Percentiles rank a stretch among this genome's conserved stretches.
These are phyloP conservation scores for Mucor lusitanicus DNA, from an alignment of 371 early-diverging fungal species.

Conservation along the genomic window DNA sequence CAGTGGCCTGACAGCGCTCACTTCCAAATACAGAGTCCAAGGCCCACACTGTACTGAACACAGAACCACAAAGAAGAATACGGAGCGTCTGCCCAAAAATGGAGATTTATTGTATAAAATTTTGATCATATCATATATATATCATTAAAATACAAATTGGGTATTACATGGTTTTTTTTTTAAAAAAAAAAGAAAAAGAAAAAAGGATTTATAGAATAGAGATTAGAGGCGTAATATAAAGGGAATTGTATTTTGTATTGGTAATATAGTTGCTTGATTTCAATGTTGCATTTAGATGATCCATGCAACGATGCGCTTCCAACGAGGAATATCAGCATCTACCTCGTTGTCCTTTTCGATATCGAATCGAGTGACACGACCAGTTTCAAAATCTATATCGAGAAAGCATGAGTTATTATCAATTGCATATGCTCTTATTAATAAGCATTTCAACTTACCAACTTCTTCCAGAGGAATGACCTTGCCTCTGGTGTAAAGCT, in stretches of 20 bases:
- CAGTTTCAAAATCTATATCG: conserved; percentile 37
- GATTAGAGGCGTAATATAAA: background rate
- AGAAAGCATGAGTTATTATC: background rate
- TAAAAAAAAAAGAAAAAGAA: background rate
- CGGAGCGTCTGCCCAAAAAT: background rate
- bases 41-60: background rate
- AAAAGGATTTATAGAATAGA: background rate
- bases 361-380: conserved; percentile 40
- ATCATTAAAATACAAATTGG: background rate
- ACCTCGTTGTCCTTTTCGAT: conserved; percentile 33
- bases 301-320: conserved; percentile 10
- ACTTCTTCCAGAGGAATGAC: conserved; percentile 61
- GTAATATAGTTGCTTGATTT: background rate
- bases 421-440: background rate
- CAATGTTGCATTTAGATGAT: background rate
- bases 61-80: background rate
- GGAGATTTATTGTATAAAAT: background rate
- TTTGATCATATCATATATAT: background rate
- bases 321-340: conserved; percentile 13
- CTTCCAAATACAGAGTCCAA: background rate
- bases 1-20: background rate
- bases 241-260: background rate
- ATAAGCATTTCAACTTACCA: conserved; percentile 28
- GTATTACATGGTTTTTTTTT: background rate
- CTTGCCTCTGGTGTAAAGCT: conserved; percentile 47